Percentiles rank a stretch among this genome's conserved stretches.
Evolutionary conservation across 2,329 filamentous ascomycete species (phyloP).

Genomic region (Trematosphaeria pertusa): DNA sequence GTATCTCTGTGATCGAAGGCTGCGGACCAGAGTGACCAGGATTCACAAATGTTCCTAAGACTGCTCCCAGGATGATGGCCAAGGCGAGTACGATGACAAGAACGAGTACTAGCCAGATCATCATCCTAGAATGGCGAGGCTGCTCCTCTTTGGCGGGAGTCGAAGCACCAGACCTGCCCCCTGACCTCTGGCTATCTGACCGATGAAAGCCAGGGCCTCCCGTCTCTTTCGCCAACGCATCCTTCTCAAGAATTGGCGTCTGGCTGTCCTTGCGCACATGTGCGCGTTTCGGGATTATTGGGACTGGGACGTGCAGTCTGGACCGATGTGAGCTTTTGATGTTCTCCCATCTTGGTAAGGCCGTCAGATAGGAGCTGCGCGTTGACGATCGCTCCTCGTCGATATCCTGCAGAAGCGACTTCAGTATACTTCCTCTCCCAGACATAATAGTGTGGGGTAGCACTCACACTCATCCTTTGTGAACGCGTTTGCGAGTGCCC

Average conservation of each 20-base stretch:
- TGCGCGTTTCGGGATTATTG: slow-evolving; percentile 5
- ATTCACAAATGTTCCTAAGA: slow-evolving; percentile 17
- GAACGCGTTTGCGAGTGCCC: background rate
- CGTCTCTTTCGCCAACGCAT: slow-evolving; percentile 5
- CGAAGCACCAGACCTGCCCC: slow-evolving; percentile 3
- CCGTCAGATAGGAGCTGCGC: slow-evolving; percentile 16
- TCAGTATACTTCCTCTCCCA: background rate
- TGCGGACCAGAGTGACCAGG: slow-evolving; percentile 1
- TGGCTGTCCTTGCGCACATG: slow-evolving; percentile 13
- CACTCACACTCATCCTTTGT: slow-evolving; percentile 12
- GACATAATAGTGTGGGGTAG: background rate
- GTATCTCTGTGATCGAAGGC: slow-evolving; percentile 20
- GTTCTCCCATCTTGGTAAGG: slow-evolving; percentile 20
- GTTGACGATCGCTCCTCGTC: slow-evolving; percentile 14
- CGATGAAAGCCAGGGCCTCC: background rate
- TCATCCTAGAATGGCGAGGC: slow-evolving; percentile 13
- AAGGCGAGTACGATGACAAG: slow-evolving; percentile 11
- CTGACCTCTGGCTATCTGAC: background rate
- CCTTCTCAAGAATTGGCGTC: slow-evolving; percentile 15
- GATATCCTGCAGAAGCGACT: slow-evolving; percentile 2
- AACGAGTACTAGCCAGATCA: slow-evolving; percentile 15
- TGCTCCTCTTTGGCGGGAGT: slow-evolving; percentile 4
- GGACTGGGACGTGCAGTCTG: slow-evolving; percentile 4
- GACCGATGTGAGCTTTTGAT: slow-evolving; percentile 5
- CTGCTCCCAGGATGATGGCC: slow-evolving; percentile 22